Conservation (phyloP, 2,329 filamentous ascomycete species). For the Beauveria varroae region DNA sequence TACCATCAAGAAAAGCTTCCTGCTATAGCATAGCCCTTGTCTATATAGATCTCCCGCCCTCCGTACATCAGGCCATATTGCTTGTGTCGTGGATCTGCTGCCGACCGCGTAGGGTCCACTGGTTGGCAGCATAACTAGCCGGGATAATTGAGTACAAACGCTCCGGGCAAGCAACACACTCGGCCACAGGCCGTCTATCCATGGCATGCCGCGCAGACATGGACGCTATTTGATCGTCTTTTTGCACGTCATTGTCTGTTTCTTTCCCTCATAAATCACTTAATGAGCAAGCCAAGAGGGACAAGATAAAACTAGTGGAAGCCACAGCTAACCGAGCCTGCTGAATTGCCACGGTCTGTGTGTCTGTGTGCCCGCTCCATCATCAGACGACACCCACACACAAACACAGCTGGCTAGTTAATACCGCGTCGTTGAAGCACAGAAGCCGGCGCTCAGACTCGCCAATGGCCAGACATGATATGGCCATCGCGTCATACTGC, state of each 20-base stretch:
- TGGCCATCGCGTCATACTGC: no score
- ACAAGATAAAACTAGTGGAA: background rate
- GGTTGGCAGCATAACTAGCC: background rate
- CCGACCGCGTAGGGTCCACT: background rate
- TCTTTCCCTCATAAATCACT: background rate
- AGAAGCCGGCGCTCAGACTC: no score
- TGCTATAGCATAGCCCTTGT: background rate
- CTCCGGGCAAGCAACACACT: background rate
- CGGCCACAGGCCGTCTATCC: background rate
- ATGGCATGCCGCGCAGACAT: background rate
- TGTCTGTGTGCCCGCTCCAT: background rate
- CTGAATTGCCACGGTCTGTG: background rate
- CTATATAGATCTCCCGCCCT: background rate
- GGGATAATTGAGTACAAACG: background rate
- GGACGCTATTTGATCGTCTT: no score
- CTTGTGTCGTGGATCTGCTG: background rate
- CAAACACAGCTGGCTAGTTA: no score
- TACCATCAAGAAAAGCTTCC: background rate
- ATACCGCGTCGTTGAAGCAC: no score
- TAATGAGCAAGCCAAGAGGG: background rate
- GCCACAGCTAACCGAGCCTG: background rate
- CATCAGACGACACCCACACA: background rate
- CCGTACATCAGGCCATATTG: conserved; percentile 2
- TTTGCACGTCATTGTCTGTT: no score
- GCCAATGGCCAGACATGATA: background rate